Evolutionary conservation across 768 basidiomycete genomes (phyloP), one percentile per base, ranked within the genome.

Genomic region (Hygrocybe punicea): DNA sequence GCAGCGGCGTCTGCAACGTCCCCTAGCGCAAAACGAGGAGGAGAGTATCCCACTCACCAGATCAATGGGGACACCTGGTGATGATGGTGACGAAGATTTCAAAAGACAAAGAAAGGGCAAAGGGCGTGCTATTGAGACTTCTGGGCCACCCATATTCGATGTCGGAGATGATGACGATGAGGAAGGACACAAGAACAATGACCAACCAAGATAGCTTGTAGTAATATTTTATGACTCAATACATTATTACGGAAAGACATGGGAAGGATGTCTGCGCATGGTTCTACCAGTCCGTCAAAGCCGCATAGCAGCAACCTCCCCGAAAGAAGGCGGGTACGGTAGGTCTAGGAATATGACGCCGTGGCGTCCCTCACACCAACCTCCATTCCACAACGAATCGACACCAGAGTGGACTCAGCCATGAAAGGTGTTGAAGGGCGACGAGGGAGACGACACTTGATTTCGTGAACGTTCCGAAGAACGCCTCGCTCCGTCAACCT

Each of bases 321-420:
- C 54, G 37, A 55, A 67, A 67, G 64, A 69, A 64, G 72, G 68
- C 52, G 71, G 68, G 73, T 87, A 85, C 85, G 82, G 86, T 76
- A 83, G 81, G 83, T 85, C 78, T 76, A 86, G 85, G 84, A 87
- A 89, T 88, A 89, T 89, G 81, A 86, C 83, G 84, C 83, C 78
- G 76, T 80, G 63, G 67, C 58, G 61, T 69, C 67, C 60, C 69
- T 67, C 60, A 60, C 78, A 76, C 69, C 78, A 77, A 77, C 67
- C 74, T 67, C 71, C 61, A 64, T 24, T 24, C 53, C 47, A 39
- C 10, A 40, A 34, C 53, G 58, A 82, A 73, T 84, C 84, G 68
- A 86, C 82, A 75, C 82, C 77, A 65, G 62, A 69, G 75, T 59
- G 77, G 78, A 84, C 79, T 79, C 77, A 76, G 73, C 73, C 61